Percentiles rank a stretch among this genome's conserved stretches.
Evolutionary conservation across 805 yeast genomes (phyloP).

Genomic region (Kurtzmaniella fragi): DNA sequence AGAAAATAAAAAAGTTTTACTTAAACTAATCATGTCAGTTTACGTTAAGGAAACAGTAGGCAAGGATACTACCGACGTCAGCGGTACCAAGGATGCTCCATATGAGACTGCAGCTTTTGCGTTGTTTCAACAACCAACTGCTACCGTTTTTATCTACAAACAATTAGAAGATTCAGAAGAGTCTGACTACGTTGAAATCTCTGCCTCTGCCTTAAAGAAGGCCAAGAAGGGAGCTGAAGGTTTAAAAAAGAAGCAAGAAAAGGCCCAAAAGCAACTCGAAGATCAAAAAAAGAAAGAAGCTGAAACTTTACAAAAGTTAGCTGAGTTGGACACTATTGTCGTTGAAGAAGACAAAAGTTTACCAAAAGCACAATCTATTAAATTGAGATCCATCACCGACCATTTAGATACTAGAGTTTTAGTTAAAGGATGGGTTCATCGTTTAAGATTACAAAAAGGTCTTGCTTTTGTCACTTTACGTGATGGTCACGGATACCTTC

Average conservation of each 20-base stretch:
- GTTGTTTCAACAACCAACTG: conserved; percentile 45
- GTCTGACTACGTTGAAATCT: conserved; percentile 65
- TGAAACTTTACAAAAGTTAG: conserved; percentile 71
- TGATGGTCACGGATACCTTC: conserved; percentile 92
- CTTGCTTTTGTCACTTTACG: conserved; percentile 85
- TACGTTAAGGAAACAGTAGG: conserved; percentile 78
- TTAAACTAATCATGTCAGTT: conserved; percentile 28
- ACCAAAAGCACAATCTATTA: conserved; percentile 64
- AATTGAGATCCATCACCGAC: conserved; percentile 52
- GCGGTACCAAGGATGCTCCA: conserved; percentile 67
- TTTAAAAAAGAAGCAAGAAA: conserved; percentile 73
- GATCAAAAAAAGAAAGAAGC: conserved; percentile 50
- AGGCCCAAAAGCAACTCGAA: conserved; percentile 55
- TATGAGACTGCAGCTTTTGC: conserved; percentile 85
- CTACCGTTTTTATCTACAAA: conserved; percentile 57
- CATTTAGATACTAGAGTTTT: conserved; percentile 65
- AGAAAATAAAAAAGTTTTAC: neutral
- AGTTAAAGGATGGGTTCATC: conserved; percentile 94
- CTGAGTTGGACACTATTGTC: conserved; percentile 65
- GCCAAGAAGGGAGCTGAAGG: conserved; percentile 96
- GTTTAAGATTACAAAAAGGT: conserved; percentile 90
- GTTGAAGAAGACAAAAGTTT: conserved; percentile 70
- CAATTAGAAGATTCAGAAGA: conserved; percentile 48
- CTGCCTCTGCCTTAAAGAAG: conserved; percentile 89
- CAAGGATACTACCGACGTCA: conserved; percentile 49